Evolutionary conservation across 305 asterid species (phyloP), one percentile per base, ranked within the genome.

Genomic region (Fraxinus sp.): DNA sequence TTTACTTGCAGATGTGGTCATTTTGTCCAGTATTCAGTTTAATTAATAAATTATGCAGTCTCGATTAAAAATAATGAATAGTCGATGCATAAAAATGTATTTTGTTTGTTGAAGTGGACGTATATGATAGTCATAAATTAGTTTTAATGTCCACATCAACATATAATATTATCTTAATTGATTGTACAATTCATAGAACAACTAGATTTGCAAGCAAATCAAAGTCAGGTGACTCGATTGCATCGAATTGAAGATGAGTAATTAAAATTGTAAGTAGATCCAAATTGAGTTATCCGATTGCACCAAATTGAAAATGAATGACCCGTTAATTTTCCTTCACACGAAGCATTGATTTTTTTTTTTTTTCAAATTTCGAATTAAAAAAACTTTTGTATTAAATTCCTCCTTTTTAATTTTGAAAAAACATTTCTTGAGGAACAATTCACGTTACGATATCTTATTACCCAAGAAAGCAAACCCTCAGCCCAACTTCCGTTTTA

Each of bases 351-450:
- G 64, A 5, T 52, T 52, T 49, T 49, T 49, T 14, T 14, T 4
- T 36, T 41, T 10, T 2, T 2, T 8, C 0, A 4, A 41, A 41
- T 46, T 55, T 55, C 66, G 66, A 55, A 55, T 55, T 55, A 0
- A 55, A n/a, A 55, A 55, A 35, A 35, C 26, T 55, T n/a, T 55
- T 73, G 13, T 18, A 74, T 5, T 2, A 74, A 35, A 35, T 72
- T 5, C 41, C 10, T 5, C 57, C 36, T 8, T 36, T 78, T 71
- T 18, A 75, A 57, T 22, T 57, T 0, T 8, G 72, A 62, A 62
- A 64, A 7, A 62, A 7, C 18, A 13, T 33, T 85, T 59, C 88
- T 80, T 84, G 86, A 22, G 82, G 83, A 83, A 85, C 85, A 84
- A 85, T 80, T 43, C 78, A 82, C 68, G 64, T 32, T 77, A 55